Base-by-base conservation (phyloP, 2,329 filamentous ascomycete genomes). In the Drechslera avenae region DNA sequence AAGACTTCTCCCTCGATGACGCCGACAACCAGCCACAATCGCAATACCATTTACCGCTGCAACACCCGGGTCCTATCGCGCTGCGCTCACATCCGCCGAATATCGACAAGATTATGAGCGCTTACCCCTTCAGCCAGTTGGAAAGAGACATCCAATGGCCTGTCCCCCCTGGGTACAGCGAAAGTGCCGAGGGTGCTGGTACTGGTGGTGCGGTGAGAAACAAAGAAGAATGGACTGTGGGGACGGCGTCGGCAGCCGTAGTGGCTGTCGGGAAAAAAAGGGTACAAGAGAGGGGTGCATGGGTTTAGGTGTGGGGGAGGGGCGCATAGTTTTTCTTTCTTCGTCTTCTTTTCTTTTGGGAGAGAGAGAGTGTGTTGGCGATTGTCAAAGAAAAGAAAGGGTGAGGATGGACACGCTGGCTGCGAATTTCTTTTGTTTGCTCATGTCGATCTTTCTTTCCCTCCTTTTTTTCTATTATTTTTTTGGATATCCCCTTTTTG, bases 111-210 rank as follows among this genome's bases (percentile, higher is more conserved):
- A 54, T 59, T 43, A 39, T 64, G 3, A 56, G 37, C 1, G 39
- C 40, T 4, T 64, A 64, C 31, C 56, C 59, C 3, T 66, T 64
- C 13, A 46, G 50, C 17, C 19, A 43, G 17, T 44, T 37, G 12
- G 56, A 57, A 1, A 52, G 41, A 2, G 63, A 63, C 1, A 52
- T 59, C 52, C 47, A 51, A 10, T 66, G 59, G 54, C 63, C 61
- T 7, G 53, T 54, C 13, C 63, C 61, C 2, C 60, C 61, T 1
- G 53, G 52, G 12, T 64, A 63, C 31, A 45, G n/a, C 16, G 49
- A 55, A 32, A 50, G 51, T 17, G 43, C 37, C 46, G 50, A 42
- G 39, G 48, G 43, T 35, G 41, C 46, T 19, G 55, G 54, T n/a
- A 52, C 46, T 8, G 16, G 48, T 56, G 21, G 12, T 52, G 31